phyloP scores from a whole-genome alignment of 2,329 filamentous ascomycete genomes.

The Epichloe scottii region DNA sequence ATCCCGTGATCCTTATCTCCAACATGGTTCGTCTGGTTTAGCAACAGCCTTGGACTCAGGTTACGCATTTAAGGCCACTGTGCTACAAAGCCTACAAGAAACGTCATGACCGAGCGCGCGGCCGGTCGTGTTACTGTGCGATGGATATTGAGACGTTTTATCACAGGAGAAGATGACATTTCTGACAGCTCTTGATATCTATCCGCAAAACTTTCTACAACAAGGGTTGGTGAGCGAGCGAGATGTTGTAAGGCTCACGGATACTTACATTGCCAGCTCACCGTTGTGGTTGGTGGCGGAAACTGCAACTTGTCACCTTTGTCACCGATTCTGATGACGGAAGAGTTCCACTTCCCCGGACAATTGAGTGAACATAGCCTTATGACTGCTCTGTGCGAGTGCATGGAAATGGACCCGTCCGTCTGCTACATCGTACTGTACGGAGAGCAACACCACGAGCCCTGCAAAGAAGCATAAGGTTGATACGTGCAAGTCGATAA shows the following conservation, averaged over 20 bases:
- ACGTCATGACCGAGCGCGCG: neutral
- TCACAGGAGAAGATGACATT: neutral
- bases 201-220: neutral
- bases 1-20: neutral
- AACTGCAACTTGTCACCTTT: neutral
- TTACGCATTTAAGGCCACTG: neutral
- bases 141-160: neutral
- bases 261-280: constrained; percentile 4
- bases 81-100: neutral
- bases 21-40: constrained; percentile 1
- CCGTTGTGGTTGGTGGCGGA: neutral
- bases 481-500: neutral
- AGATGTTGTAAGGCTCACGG: neutral
- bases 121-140: neutral
- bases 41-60: neutral
- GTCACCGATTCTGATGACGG: neutral
- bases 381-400: neutral
- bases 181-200: neutral
- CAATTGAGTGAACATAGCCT: neutral
- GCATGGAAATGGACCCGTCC: neutral
- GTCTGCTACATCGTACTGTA: neutral
- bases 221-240: neutral
- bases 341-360: neutral
- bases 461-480: neutral
- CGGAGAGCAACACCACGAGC: neutral